These are phyloP conservation scores for Aquilaria sinensis DNA, from an alignment of 345 rosid genomes.

Conservation along the genomic window DNA sequence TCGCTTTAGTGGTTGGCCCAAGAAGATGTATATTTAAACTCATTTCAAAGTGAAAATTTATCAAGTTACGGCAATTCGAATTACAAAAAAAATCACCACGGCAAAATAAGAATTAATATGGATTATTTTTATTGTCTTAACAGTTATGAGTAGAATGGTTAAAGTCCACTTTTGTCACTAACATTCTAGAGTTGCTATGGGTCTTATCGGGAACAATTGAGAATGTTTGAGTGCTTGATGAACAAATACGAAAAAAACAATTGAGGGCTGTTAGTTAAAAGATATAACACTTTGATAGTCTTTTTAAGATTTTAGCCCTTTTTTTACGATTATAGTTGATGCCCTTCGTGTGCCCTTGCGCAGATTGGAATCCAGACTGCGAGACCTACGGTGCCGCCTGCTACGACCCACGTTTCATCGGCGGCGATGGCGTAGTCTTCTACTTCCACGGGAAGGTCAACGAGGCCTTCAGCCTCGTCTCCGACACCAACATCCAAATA, in stretches of 20 bases:
- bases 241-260: neutral
- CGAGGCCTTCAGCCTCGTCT: constrained; percentile 43
- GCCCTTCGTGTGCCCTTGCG: constrained; percentile 7
- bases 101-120: too few species aligned
- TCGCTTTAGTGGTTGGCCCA: too few species aligned
- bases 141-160: too few species aligned
- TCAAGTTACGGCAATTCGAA: too few species aligned
- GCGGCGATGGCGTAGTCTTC: constrained; percentile 53
- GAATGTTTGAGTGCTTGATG: neutral
- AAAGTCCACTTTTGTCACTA: too few species aligned
- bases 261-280: neutral
- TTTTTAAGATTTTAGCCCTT: neutral
- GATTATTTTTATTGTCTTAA: too few species aligned
- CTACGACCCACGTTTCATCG: constrained; percentile 48
- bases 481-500: constrained; percentile 47
- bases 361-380: constrained; percentile 34
- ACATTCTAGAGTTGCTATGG: too few species aligned
- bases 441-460: constrained; percentile 58
- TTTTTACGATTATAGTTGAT: neutral
- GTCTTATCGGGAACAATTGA: too few species aligned
- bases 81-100: too few species aligned
- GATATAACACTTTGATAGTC: too few species aligned
- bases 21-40: too few species aligned
- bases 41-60: too few species aligned
- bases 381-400: constrained; percentile 54